A percentile compares a stretch with the other conserved stretches of the same genome.
Conservation (phyloP, 2,329 filamentous ascomycete genomes). For the Trichophyton mentagrophytes region DNA sequence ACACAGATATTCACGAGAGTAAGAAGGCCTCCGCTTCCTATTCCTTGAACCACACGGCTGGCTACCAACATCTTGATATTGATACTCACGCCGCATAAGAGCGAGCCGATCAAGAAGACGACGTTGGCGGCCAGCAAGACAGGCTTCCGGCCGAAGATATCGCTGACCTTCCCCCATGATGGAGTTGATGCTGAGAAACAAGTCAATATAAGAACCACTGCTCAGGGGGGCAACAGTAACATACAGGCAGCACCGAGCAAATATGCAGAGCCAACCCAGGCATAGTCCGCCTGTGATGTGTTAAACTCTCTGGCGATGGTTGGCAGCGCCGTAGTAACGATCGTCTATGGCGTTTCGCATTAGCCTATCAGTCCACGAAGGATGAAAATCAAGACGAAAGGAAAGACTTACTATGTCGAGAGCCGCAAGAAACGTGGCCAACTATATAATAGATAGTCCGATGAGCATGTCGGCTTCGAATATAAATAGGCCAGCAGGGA, state of each 20-base stretch:
- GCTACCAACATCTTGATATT: constrained; percentile 51
- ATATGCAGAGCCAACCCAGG: constrained; percentile 28
- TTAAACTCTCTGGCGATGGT: constrained; percentile 23
- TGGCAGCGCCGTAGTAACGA: constrained; percentile 25
- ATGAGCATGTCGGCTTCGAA: background rate
- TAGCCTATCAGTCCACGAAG: constrained; percentile 1
- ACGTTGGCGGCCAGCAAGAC: constrained; percentile 48
- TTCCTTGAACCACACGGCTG: constrained; percentile 50
- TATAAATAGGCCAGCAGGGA: background rate
- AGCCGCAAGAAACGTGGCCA: constrained; percentile 48
- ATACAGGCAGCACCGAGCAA: constrained; percentile 22
- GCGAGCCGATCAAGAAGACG: constrained; percentile 49
- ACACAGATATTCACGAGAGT: constrained; percentile 53
- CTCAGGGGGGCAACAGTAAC: constrained; percentile 13
- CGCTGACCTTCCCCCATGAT: constrained; percentile 49
- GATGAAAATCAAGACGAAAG: background rate
- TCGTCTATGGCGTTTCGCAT: constrained; percentile 16
- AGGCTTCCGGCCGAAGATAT: constrained; percentile 55
- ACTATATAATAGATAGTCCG: constrained; percentile 21
- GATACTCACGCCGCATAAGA: constrained; percentile 46
- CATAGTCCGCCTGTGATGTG: constrained; percentile 23
- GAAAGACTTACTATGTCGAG: constrained; percentile 39
- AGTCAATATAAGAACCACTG: background rate
- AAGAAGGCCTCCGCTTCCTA: constrained; percentile 51
- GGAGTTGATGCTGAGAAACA: constrained; percentile 28